Evolutionary conservation across 1,139 yeast genomes (phyloP).

Genomic region (Candida sp.): DNA sequence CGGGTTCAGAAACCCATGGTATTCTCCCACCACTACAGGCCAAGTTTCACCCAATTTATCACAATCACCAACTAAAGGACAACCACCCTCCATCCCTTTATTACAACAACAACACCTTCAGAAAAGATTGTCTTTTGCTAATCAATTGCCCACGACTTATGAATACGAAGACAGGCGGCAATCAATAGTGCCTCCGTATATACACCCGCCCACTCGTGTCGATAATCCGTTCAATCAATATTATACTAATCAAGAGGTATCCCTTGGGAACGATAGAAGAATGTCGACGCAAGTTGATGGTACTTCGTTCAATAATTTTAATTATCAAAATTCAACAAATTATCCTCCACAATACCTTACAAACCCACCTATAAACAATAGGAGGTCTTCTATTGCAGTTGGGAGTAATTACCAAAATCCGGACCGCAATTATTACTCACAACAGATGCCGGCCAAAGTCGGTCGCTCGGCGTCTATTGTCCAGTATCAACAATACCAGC

Average conservation of each 20-base stretch:
- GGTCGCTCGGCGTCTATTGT: conserved; percentile 35
- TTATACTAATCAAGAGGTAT: conserved; percentile 39
- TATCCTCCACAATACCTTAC: conserved; percentile 9
- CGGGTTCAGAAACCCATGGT: conserved; percentile 49
- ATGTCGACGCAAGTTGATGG: conserved; percentile 42
- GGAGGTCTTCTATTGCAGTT: conserved; percentile 41
- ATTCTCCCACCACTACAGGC: conserved; percentile 17
- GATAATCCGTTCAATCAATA: conserved; percentile 48
- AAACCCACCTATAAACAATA: conserved; percentile 13
- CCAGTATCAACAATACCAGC: conserved; percentile 35
- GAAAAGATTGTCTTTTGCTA: conserved; percentile 39
- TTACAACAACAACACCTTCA: conserved; percentile 24
- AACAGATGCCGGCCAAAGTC: conserved; percentile 12
- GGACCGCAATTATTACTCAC: conserved; percentile 5
- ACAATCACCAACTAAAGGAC: conserved; percentile 27
- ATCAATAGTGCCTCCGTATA: conserved; percentile 23
- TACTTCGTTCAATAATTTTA: conserved; percentile 11
- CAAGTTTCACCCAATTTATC: conserved; percentile 12
- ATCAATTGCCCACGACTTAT: conserved; percentile 51
- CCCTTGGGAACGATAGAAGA: conserved; percentile 28
- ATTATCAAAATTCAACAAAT: conserved; percentile 3
- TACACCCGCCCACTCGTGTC: conserved; percentile 46
- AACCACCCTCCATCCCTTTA: conserved; percentile 18
- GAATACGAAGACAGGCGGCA: conserved; percentile 32
- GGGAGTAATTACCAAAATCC: conserved; percentile 15